These are phyloP conservation scores for Pythium plurisporium DNA, from an alignment of 352 stramenopile species.

Conservation along the genomic window DNA sequence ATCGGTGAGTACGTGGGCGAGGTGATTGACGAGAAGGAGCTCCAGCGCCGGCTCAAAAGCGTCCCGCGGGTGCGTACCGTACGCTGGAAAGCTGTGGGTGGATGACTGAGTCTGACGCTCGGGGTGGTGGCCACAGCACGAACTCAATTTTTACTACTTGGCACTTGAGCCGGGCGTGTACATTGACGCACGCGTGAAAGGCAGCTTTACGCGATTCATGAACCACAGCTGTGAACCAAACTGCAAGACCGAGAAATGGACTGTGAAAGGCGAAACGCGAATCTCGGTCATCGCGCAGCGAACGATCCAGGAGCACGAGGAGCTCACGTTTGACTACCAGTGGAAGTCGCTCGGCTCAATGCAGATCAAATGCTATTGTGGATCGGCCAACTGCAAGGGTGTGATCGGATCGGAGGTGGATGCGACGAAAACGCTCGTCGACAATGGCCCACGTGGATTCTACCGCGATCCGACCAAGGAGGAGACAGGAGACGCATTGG, in stretches of 20 bases:
- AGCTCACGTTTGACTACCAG: slow-evolving; percentile 97
- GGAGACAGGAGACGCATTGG: slow-evolving; percentile 40
- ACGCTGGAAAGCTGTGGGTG: background rate
- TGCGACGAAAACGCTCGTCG: slow-evolving; percentile 24
- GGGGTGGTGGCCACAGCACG: slow-evolving; percentile 29
- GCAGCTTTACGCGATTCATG: slow-evolving; percentile 94
- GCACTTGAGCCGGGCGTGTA: slow-evolving; percentile 78
- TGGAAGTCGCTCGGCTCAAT: slow-evolving; percentile 85
- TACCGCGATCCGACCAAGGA: slow-evolving; percentile 62
- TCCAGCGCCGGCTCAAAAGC: slow-evolving; percentile 48
- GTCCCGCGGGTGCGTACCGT: slow-evolving; percentile 36
- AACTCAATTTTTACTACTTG: slow-evolving; percentile 88
- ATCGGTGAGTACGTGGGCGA: slow-evolving; percentile 92
- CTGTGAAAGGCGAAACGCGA: slow-evolving; percentile 86
- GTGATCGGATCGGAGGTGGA: slow-evolving; percentile 58
- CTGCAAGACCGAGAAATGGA: slow-evolving; percentile 95
- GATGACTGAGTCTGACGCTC: background rate
- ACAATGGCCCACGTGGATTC: slow-evolving; percentile 42
- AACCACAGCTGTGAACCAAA: slow-evolving; percentile 96
- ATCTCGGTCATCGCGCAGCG: slow-evolving; percentile 93
- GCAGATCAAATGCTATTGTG: slow-evolving; percentile 79
- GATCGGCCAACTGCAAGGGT: slow-evolving; percentile 60
- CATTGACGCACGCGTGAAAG: slow-evolving; percentile 87
- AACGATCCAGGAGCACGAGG: slow-evolving; percentile 85
- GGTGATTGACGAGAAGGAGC: slow-evolving; percentile 88